Base-by-base conservation (phyloP, 2,329 filamentous ascomycete genomes). In the Diaporthe sp. region DNA sequence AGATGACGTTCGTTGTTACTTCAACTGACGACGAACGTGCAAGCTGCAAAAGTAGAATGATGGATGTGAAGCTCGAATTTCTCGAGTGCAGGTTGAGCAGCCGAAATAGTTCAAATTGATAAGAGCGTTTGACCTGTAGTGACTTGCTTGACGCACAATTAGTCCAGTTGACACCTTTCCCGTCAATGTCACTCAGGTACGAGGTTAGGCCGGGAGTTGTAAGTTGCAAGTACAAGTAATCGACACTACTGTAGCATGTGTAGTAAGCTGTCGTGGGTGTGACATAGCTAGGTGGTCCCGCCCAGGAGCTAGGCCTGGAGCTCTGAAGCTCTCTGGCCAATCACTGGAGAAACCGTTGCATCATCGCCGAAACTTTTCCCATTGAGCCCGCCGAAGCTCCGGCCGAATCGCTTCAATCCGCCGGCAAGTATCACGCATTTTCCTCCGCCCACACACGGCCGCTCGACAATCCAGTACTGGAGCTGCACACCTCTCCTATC, bases 351-450 rank as follows among this genome's bases (percentile, higher is more conserved):
- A 39, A 61, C 47, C 47, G 47, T 65, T 73, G 49, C 71, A 73
- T 73, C 71, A 73, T 71, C 44, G 71, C 71, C 71, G 58, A 65
- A 73, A 73, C 71, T 57, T 65, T 65, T 65, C 47, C 37, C 15
- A 34, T n/a, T 44, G 34, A 25, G 51, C 28, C 37, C 47, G 47
- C 47, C 71, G 34, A 65, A 57, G 58, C 44, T 55, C 71, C 65
- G 65, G 65, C 34, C 65, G 65, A 22, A 7, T 39, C 17, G n/a
- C 47, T 42, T 39, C 34, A 42, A 10, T 31, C 34, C 49, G 65
- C n/a, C 49, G 12, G 63, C 49, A 17, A 39, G 22, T 3, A 22
- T 6, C 47, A 53, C 63, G 31, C 47, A 25, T 0, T 8, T 28
- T 17, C 9, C 15, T 2, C 63, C 22, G 47, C 34, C 47, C 13